Evolutionary conservation across 1,284 basidiomycete species (phyloP), one percentile per base, ranked within the genome.

Genomic region (Porodaedalea pini): DNA sequence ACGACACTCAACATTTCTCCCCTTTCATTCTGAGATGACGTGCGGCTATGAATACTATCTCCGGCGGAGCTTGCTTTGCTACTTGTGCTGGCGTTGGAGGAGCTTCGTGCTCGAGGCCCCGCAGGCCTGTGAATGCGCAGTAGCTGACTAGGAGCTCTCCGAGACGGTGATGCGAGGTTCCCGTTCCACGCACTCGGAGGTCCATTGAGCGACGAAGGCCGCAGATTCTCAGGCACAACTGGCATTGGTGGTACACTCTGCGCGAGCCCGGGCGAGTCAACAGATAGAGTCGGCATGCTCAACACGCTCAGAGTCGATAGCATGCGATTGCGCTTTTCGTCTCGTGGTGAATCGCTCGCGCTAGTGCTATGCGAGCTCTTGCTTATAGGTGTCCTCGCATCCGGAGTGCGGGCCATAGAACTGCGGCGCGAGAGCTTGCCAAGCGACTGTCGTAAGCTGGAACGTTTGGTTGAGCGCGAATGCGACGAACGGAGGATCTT

Each of bases 401-500:
- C 37, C 19, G 55, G 39, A 1, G 47, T 56, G 11, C 36, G 15
- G 11, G 41, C 31, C 7, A 34, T 31, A 11, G 47, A 56, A 29
- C 48, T 51, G 10, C 41, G 55, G n/a, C 44, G 49, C 11, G 45
- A 54, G 13, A 29, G 43, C 43, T 17, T 37, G 4, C 57, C 57
- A n/a, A 40, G 25, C 7, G 57, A 58, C 11, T 47, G 15, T 25
- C 37, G 39, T 21, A 45, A 19, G 40, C 56, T 57, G 10, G 49
- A 44, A 31, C 50, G 51, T 36, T 17, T 52, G 21, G 50, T 58
- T 10, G 55, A 57, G 21, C 41, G 50, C 25, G 50, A 44, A n/a
- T 37, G 57, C 19, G 41, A 2, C 11, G 57, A 58, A 10, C 57
- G 57, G n/a, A 58, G 51, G 2, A 58, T 49, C 44, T 41, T 58